phyloP scores from a whole-genome alignment of 1,284 basidiomycete species.

The Takashimella koratensis region DNA sequence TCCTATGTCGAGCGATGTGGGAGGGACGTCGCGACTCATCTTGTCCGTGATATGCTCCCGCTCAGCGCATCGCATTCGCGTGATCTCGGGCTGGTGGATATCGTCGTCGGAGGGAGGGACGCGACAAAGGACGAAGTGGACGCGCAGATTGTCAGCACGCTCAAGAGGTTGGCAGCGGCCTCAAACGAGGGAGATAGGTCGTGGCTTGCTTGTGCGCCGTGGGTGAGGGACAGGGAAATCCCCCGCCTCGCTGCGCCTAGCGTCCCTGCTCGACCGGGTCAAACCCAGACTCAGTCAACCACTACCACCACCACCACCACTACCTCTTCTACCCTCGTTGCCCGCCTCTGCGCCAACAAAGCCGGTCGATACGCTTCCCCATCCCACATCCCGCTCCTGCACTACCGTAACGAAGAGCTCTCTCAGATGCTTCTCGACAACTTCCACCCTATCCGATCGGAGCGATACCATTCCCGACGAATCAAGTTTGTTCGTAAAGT shows the following conservation, averaged over 20 bases:
- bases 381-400: constrained; percentile 30
- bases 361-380: constrained; percentile 26
- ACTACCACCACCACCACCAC: background rate
- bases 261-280: constrained; percentile 1
- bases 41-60: constrained; percentile 49
- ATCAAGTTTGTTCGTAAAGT: constrained; percentile 51
- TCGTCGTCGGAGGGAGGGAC: constrained; percentile 25
- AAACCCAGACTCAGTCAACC: constrained; percentile 14
- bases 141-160: background rate
- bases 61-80: constrained; percentile 39
- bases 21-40: constrained; percentile 31
- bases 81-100: constrained; percentile 40
- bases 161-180: constrained; percentile 5
- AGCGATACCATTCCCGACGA: constrained; percentile 49
- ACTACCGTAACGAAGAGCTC: constrained; percentile 50
- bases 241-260: no score
- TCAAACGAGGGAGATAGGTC: constrained; percentile 16
- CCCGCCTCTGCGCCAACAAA: constrained; percentile 37
- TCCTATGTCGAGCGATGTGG: constrained; percentile 49
- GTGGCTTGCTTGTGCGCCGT: constrained; percentile 11
- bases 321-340: constrained; percentile 14
- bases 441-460: constrained; percentile 48
- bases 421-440: constrained; percentile 53
- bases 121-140: background rate
- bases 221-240: constrained; percentile 1